These are phyloP conservation scores for Erysiphe pulchra DNA, from an alignment of 2,329 filamentous ascomycete genomes.

Conservation along the genomic window DNA sequence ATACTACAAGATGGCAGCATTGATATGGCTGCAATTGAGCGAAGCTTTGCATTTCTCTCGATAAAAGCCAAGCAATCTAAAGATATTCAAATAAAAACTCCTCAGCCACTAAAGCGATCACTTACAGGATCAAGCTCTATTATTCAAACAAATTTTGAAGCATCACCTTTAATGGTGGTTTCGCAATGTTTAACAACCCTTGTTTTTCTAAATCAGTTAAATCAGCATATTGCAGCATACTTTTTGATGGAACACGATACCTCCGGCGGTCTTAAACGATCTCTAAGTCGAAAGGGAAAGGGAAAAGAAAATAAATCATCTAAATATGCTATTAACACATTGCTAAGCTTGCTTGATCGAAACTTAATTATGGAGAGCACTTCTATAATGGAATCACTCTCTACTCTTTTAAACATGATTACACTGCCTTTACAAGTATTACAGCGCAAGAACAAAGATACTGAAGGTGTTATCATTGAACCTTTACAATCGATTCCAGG, in stretches of 20 bases:
- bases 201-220: constrained; percentile 60
- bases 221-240: constrained; percentile 66
- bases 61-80: constrained; percentile 67
- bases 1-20: constrained; percentile 89
- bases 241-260: constrained; percentile 88
- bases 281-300: constrained; percentile 62
- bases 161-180: constrained; percentile 82
- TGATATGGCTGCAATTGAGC: constrained; percentile 79
- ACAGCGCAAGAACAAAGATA: constrained; percentile 61
- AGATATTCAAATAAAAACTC: constrained; percentile 40
- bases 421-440: constrained; percentile 64
- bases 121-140: constrained; percentile 28
- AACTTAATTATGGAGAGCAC: constrained; percentile 91
- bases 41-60: constrained; percentile 83
- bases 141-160: constrained; percentile 46
- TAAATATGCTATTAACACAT: constrained; percentile 76
- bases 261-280: constrained; percentile 45
- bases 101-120: constrained; percentile 53
- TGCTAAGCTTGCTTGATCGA: constrained; percentile 73
- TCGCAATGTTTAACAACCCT: constrained; percentile 81
- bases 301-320: constrained; percentile 59
- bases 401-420: constrained; percentile 64
- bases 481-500: constrained; percentile 7
- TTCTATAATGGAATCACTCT: constrained; percentile 84
- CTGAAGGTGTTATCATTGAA: constrained; percentile 23